These are phyloP conservation scores for Trametes cingulata DNA, from an alignment of 768 basidiomycete genomes.

Conservation along the genomic window DNA sequence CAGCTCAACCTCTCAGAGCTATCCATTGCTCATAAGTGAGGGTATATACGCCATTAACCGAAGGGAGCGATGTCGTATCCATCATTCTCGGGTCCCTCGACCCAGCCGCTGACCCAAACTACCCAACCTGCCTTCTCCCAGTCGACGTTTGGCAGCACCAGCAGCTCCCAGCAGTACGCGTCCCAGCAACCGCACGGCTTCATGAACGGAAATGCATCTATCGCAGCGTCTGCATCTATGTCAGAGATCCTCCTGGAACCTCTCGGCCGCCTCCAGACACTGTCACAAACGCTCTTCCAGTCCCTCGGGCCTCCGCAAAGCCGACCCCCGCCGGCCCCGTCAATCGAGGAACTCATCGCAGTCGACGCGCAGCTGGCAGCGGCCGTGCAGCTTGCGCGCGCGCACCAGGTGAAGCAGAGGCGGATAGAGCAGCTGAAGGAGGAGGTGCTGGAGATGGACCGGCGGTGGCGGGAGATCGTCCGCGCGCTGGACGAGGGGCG, in stretches of 20 bases:
- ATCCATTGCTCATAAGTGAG: not conserved
- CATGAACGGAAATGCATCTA: not conserved
- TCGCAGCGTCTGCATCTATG: slow-evolving; percentile 44
- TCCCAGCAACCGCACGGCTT: not conserved
- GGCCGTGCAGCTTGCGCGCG: slow-evolving; percentile 63
- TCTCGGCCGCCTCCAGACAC: slow-evolving; percentile 57
- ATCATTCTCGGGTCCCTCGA: slow-evolving; percentile 8
- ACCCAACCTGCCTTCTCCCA: slow-evolving; percentile 10
- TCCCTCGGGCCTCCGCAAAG: slow-evolving; percentile 69
- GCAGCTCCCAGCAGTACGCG: not conserved
- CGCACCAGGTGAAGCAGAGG: slow-evolving; percentile 76
- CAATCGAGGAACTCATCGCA: slow-evolving; percentile 55
- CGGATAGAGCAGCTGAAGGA: slow-evolving; percentile 69
- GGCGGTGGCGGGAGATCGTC: slow-evolving; percentile 68
- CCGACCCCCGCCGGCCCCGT: slow-evolving; percentile 62
- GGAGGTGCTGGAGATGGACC: slow-evolving; percentile 70
- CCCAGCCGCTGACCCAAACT: slow-evolving; percentile 9
- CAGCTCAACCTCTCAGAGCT: too few relatives aligned
- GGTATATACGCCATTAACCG: not conserved
- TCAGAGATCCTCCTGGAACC: slow-evolving; percentile 62
- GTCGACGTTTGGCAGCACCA: not conserved
- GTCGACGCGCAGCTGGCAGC: slow-evolving; percentile 66
- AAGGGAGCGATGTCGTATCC: not conserved
- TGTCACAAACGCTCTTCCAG: slow-evolving; percentile 70
- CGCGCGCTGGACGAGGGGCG: slow-evolving; percentile 64